Conservation (phyloP, 257 asterid genomes). For the Nicotiana knightiana region DNA sequence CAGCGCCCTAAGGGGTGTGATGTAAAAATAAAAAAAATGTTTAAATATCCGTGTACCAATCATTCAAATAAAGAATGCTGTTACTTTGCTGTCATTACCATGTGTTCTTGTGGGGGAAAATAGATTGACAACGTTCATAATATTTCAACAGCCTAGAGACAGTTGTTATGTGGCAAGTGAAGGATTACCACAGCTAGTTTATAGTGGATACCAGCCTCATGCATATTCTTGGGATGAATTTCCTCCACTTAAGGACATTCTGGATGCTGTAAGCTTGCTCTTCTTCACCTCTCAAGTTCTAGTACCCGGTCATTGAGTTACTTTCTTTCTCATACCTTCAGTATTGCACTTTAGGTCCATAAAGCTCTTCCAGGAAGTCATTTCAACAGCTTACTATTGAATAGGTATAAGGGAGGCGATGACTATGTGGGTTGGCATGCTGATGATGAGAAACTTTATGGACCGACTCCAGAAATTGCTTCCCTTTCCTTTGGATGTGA, state of each 20-base stretch:
- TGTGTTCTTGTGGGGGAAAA: not conserved
- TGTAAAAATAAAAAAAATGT: too few relatives aligned
- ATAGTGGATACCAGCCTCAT: constrained; percentile 77
- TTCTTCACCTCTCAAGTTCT: not conserved
- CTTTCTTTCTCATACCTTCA: constrained; percentile 1
- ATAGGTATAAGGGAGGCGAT: constrained; percentile 79
- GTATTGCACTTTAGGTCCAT: constrained; percentile 51
- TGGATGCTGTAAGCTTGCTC: constrained; percentile 50
- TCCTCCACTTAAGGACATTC: constrained; percentile 65
- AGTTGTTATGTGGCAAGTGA: constrained; percentile 70
- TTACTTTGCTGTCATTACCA: not conserved
- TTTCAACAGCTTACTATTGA: constrained; percentile 79
- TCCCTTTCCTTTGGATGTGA: constrained; percentile 90
- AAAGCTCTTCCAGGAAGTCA: constrained; percentile 70
- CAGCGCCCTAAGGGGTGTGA: too few relatives aligned
- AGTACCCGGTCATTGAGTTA: not conserved
- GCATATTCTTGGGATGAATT: constrained; percentile 90
- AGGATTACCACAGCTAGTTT: constrained; percentile 63
- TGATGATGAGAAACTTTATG: constrained; percentile 93
- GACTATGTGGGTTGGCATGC: constrained; percentile 98
- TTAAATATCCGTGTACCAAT: too few relatives aligned
- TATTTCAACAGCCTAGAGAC: constrained; percentile 65
- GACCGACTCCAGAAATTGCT: constrained; percentile 84
- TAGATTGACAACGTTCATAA: not conserved
- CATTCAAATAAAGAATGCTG: not conserved